Percentiles rank a stretch among this genome's conserved stretches.
phyloP scores from a whole-genome alignment of 345 rosid genomes.

The Lepidium didymum region DNA sequence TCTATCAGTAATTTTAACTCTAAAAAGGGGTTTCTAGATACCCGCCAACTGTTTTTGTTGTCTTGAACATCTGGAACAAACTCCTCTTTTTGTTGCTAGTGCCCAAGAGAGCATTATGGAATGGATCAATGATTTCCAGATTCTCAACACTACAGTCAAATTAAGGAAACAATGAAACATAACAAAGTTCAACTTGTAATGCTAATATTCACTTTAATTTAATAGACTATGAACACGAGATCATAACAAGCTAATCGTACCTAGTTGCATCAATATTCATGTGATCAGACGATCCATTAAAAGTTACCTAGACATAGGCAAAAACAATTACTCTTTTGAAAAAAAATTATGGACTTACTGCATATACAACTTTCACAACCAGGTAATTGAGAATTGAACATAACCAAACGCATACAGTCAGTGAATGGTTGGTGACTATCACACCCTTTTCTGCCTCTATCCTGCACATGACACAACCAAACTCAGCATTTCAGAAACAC shows the following conservation, averaged over 20 bases:
- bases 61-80: constrained; percentile 91
- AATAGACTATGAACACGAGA: constrained; percentile 1
- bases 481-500: constrained; percentile 4
- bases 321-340: neutral
- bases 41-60: constrained; percentile 96
- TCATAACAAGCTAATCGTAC: constrained; percentile 31
- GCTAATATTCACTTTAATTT: neutral
- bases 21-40: constrained; percentile 23
- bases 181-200: neutral
- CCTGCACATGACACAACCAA: constrained; percentile 43
- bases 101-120: constrained; percentile 76
- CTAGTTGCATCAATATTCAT: constrained; percentile 94
- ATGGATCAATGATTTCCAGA: constrained; percentile 86
- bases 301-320: constrained; percentile 57
- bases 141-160: constrained; percentile 70
- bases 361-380: neutral
- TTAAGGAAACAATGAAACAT: constrained; percentile 12
- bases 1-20: neutral
- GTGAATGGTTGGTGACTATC: constrained; percentile 80
- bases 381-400: neutral
- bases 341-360: neutral
- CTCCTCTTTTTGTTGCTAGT: constrained; percentile 90
- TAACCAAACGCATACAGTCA: constrained; percentile 47
- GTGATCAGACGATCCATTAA: constrained; percentile 97
- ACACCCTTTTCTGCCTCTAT: constrained; percentile 91